phyloP scores from a whole-genome alignment of 345 rosid species.

The Euclidium syriacum region DNA sequence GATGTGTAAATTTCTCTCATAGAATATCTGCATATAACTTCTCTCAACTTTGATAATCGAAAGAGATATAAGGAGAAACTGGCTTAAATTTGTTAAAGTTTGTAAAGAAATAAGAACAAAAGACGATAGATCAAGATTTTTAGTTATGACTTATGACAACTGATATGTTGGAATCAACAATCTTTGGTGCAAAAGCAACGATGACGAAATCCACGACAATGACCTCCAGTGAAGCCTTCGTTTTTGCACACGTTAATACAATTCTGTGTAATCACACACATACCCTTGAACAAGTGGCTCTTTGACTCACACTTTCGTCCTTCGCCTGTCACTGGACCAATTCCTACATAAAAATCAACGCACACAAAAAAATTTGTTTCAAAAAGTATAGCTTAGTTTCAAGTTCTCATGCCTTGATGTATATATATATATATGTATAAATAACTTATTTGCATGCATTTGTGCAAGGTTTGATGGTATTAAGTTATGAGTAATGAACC shows the following conservation, averaged over 20 bases:
- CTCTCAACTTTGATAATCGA: too few species aligned
- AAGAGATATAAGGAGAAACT: too few species aligned
- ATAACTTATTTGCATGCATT: neutral
- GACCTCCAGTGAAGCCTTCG: conserved; percentile 31
- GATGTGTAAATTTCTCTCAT: too few species aligned
- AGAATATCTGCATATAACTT: too few species aligned
- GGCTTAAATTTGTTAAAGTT: too few species aligned
- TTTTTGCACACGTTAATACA: conserved; percentile 28
- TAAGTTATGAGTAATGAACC: too few species aligned
- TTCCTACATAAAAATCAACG: neutral
- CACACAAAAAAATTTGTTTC: too few species aligned
- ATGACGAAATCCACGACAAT: conserved; percentile 31
- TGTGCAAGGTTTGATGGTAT: neutral
- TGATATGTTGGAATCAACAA: too few species aligned
- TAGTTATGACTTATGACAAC: too few species aligned
- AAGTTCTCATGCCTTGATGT: neutral
- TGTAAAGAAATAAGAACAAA: too few species aligned
- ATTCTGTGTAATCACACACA: conserved; percentile 9
- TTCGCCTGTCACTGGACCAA: conserved; percentile 4
- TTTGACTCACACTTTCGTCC: conserved; percentile 25
- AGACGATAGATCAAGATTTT: too few species aligned
- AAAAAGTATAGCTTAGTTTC: neutral
- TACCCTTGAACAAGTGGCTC: conserved; percentile 33
- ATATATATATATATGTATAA: too few species aligned
- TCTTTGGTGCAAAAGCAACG: conserved; percentile 34